Evolutionary conservation across 1,284 basidiomycete genomes (phyloP).

Genomic region (Tilletia walkeri): DNA sequence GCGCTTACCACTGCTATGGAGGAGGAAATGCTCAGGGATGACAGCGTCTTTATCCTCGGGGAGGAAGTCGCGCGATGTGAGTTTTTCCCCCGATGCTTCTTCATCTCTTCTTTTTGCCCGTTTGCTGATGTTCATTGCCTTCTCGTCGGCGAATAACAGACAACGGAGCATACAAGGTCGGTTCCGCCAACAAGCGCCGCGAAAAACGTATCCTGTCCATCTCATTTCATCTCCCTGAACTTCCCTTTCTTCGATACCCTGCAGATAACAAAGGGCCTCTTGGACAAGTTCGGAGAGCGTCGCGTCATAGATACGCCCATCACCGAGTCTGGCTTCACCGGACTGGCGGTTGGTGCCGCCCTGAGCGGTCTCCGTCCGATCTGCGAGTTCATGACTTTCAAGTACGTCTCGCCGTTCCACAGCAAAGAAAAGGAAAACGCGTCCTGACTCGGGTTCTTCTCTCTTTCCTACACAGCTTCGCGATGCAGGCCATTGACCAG

Average conservation of each 20-base stretch:
- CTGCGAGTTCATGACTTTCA: constrained; percentile 99
- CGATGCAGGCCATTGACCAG: constrained; percentile 85
- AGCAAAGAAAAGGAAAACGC: background rate
- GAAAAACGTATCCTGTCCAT: no score
- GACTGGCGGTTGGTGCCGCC: constrained; percentile 91
- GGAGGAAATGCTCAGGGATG: constrained; percentile 97
- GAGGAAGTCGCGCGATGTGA: constrained; percentile 90
- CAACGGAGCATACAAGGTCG: constrained; percentile 98
- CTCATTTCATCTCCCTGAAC: constrained; percentile 18
- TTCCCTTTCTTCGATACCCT: constrained; percentile 20
- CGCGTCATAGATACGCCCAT: constrained; percentile 87
- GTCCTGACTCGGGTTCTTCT: no score
- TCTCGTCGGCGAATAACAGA: constrained; percentile 53
- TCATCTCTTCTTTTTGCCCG: background rate
- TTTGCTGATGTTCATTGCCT: no score
- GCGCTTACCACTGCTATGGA: constrained; percentile 98
- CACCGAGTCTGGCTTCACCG: constrained; percentile 98
- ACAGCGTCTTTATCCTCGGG: constrained; percentile 90
- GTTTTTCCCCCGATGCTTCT: background rate
- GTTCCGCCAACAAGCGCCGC: constrained; percentile 24
- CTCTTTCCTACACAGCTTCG: background rate
- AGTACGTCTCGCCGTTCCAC: constrained; percentile 20
- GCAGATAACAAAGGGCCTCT: constrained; percentile 68
- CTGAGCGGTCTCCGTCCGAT: constrained; percentile 90
- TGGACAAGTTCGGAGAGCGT: constrained; percentile 99